Conservation (phyloP, 495 filamentous ascomycete genomes). For the Aspergillus carlsbadensis region DNA sequence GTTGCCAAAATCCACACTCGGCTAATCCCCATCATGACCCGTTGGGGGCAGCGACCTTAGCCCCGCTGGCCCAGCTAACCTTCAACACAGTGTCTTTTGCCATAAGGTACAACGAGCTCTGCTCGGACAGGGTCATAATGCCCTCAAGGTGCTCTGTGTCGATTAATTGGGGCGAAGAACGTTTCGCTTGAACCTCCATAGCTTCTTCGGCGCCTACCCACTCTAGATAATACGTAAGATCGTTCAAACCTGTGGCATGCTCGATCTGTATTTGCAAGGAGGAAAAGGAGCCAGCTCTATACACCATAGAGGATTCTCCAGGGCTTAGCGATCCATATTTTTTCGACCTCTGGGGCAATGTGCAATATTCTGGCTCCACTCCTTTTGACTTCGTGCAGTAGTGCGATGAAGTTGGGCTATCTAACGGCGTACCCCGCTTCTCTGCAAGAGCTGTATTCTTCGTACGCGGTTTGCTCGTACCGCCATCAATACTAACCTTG, state of each 20-base stretch:
- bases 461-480: not conserved
- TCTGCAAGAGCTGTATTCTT: not conserved
- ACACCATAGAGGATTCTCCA: not conserved
- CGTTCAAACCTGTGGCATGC: not conserved
- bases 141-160: not conserved
- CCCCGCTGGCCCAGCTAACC: not conserved
- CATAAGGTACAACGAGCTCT: not conserved
- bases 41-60: too few species aligned
- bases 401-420: not conserved
- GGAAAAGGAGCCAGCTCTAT: not conserved
- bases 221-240: not conserved
- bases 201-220: not conserved
- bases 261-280: conserved; percentile 2
- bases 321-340: not conserved
- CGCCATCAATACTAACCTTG: not conserved
- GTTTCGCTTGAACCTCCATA: not conserved
- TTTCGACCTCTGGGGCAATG: not conserved
- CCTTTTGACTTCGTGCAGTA: not conserved
- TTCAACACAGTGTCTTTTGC: not conserved
- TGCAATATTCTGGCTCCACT: not conserved
- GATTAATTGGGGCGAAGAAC: not conserved
- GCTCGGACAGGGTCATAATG: not conserved
- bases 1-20: too few species aligned
- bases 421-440: not conserved
- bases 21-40: too few species aligned